phyloP scores from a whole-genome alignment of 2,329 filamentous ascomycete genomes.

The Calonectria montana region DNA sequence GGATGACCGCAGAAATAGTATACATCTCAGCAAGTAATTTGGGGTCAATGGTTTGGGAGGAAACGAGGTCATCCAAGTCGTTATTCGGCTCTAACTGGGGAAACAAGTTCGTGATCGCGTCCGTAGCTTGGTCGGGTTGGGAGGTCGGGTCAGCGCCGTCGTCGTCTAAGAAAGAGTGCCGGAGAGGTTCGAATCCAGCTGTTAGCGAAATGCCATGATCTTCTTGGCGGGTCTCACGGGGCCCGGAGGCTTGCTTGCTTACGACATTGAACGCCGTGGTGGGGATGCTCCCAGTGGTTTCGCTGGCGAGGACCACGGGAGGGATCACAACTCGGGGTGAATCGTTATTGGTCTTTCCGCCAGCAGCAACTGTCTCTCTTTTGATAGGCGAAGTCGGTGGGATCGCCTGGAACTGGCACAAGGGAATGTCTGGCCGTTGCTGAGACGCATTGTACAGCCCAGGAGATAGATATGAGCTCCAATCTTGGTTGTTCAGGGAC shows the following conservation, averaged over 20 bases:
- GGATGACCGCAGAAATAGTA: neutral
- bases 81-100: neutral
- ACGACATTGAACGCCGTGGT: neutral
- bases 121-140: neutral
- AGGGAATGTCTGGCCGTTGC: neutral
- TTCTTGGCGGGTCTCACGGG: neutral
- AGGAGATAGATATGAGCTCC: neutral
- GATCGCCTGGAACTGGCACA: neutral
- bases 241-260: slow-evolving; percentile 14
- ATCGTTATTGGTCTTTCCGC: neutral
- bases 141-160: neutral
- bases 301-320: neutral
- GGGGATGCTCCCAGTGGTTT: neutral
- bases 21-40: slow-evolving; percentile 15
- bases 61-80: neutral
- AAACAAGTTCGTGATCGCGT: neutral
- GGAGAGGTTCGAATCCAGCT: neutral
- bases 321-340: neutral
- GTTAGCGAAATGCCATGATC: slow-evolving; percentile 14
- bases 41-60: slow-evolving; percentile 22
- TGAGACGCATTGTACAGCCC: neutral
- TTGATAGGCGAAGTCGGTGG: neutral
- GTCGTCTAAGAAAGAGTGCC: neutral
- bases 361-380: neutral
- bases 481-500: neutral